A percentile compares a stretch with the other conserved stretches of the same genome.
Conservation (phyloP, 495 filamentous ascomycete species). For the Penicillium riverlandense region DNA sequence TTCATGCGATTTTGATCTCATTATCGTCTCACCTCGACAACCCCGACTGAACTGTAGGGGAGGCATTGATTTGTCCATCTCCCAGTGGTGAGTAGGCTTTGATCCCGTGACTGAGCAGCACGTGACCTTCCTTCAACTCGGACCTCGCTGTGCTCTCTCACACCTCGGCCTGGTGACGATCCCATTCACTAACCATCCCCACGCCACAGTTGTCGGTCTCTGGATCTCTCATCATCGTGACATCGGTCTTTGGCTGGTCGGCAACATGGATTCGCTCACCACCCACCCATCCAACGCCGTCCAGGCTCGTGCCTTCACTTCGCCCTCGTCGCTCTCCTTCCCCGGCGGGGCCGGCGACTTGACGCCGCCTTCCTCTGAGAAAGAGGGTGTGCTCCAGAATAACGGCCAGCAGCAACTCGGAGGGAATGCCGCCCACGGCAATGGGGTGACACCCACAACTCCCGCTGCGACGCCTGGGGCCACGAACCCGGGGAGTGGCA, state of each 20-base stretch:
- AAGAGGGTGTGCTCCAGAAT: conserved; percentile 48
- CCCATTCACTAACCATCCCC: too few species aligned
- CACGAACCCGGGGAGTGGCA: conserved; percentile 72
- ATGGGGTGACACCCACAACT: conserved; percentile 90
- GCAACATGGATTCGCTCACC: conserved; percentile 77
- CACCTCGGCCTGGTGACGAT: too few species aligned
- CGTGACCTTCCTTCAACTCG: too few species aligned
- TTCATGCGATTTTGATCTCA: conserved; percentile 4
- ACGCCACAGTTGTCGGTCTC: too few species aligned
- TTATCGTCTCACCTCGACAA: conserved; percentile 8
- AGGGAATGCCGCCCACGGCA: conserved; percentile 57
- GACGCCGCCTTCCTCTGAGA: conserved; percentile 65
- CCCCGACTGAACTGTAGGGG: conserved; percentile 51
- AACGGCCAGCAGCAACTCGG: conserved; percentile 53
- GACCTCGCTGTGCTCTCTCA: neutral
- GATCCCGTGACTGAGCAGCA: too few species aligned
- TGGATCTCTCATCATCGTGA: neutral
- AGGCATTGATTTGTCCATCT: conserved; percentile 99
- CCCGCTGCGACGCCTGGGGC: conserved; percentile 89
- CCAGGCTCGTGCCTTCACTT: conserved; percentile 88
- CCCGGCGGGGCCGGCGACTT: conserved; percentile 76
- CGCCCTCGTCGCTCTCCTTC: conserved; percentile 82
- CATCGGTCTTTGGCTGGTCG: neutral
- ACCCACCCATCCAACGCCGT: conserved; percentile 81
- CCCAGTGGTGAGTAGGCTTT: conserved; percentile 48